These are phyloP conservation scores for Betula pendula DNA, from an alignment of 306 rosid species.

Conservation along the genomic window DNA sequence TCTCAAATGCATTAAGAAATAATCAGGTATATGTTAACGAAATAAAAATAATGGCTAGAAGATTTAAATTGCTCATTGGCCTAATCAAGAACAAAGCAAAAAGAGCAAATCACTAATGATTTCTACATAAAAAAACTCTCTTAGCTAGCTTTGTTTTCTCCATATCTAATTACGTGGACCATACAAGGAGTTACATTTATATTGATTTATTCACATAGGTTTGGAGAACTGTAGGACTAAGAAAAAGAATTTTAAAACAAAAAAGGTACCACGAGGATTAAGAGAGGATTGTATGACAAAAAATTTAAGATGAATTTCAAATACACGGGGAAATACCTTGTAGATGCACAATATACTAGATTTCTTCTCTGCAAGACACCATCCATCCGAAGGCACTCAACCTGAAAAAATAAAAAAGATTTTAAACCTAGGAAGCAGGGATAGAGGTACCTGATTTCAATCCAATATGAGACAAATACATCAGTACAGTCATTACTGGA, in stretches of 20 bases:
- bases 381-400: slow-evolving; percentile 85
- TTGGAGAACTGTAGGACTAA: background rate
- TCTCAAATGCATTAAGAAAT: background rate
- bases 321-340: slow-evolving; percentile 59
- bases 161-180: background rate
- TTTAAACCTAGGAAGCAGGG: slow-evolving; percentile 8
- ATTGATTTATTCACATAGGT: background rate
- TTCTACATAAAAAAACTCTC: background rate
- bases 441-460: background rate
- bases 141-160: background rate
- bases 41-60: background rate
- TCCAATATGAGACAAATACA: background rate
- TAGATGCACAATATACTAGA: slow-evolving; percentile 98
- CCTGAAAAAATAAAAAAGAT: slow-evolving; percentile 47
- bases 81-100: background rate
- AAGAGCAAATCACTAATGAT: background rate
- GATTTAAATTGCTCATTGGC: background rate
- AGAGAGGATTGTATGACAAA: background rate
- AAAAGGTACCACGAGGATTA: background rate
- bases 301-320: slow-evolving; percentile 17
- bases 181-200: background rate
- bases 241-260: background rate
- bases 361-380: slow-evolving; percentile 92
- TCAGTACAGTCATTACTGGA: background rate
- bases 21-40: background rate